Evolutionary conservation across 352 stramenopile species (phyloP).

Genomic region (Plasmopara muralis): DNA sequence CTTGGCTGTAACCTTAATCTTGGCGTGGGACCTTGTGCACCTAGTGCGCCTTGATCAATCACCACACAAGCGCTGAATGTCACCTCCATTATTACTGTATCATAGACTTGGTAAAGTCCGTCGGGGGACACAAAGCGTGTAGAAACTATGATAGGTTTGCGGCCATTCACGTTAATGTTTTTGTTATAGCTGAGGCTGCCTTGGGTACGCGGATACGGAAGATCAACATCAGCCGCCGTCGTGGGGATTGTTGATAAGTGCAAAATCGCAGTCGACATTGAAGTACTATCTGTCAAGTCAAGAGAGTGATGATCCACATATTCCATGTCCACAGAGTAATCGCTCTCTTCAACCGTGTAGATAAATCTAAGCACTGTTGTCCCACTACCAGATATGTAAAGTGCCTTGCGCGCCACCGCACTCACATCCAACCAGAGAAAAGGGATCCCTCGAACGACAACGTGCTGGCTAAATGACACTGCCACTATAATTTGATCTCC

Average conservation of each 20-base stretch:
- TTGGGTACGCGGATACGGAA: constrained; percentile 60
- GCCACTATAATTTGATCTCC: constrained; percentile 56
- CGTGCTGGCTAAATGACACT: constrained; percentile 63
- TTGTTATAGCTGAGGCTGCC: constrained; percentile 66
- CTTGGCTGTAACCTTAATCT: constrained; percentile 55
- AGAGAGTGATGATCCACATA: constrained; percentile 83
- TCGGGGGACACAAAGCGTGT: constrained; percentile 52
- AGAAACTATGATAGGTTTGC: constrained; percentile 50
- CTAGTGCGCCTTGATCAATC: constrained; percentile 28
- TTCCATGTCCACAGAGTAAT: constrained; percentile 70
- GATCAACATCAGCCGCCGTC: constrained; percentile 51
- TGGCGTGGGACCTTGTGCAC: constrained; percentile 24
- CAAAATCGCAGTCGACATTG: constrained; percentile 37
- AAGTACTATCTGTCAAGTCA: constrained; percentile 39
- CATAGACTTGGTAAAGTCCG: constrained; percentile 47
- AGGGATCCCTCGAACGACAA: constrained; percentile 51
- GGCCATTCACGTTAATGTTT: constrained; percentile 59
- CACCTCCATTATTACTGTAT: constrained; percentile 57
- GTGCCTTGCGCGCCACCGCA: constrained; percentile 32
- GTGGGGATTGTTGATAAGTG: constrained; percentile 65
- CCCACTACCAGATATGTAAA: constrained; percentile 50
- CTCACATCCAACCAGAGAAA: constrained; percentile 72
- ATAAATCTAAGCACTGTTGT: constrained; percentile 47
- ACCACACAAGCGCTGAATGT: constrained; percentile 62
- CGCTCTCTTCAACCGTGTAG: constrained; percentile 61